Conservation (phyloP, 2,329 filamentous ascomycete species). For the Dryadomyces quercus-mongolicae region DNA sequence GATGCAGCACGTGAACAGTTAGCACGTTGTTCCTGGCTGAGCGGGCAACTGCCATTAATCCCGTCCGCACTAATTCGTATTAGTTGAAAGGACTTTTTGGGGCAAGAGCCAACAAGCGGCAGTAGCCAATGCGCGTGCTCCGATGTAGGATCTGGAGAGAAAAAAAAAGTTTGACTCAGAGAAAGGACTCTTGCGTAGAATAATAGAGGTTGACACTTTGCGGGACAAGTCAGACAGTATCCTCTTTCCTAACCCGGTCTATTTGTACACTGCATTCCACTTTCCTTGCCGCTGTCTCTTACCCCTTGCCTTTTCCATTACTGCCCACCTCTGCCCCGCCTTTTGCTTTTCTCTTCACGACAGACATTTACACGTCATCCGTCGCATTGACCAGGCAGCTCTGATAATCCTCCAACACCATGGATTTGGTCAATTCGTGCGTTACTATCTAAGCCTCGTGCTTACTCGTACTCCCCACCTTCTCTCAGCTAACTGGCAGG, state of each 20-base stretch:
- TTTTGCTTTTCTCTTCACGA: no score
- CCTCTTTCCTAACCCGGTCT: neutral
- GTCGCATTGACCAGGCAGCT: neutral
- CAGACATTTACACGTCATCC: neutral
- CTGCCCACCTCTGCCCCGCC: neutral
- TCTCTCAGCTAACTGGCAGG: slow-evolving; percentile 19
- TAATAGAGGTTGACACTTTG: neutral
- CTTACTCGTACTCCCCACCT: neutral
- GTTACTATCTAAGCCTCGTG: slow-evolving; percentile 16
- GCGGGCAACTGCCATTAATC: neutral
- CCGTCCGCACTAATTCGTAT: neutral
- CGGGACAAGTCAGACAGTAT: neutral
- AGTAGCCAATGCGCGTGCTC: slow-evolving; percentile 10
- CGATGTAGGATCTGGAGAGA: slow-evolving; percentile 10
- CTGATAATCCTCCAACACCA: slow-evolving; percentile 13
- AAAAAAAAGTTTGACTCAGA: slow-evolving; percentile 2
- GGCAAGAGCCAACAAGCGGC: slow-evolving; percentile 6
- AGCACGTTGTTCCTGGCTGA: neutral
- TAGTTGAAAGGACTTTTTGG: neutral
- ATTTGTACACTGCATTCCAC: neutral
- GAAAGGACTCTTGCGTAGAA: neutral
- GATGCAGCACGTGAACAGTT: neutral
- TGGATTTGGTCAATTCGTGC: slow-evolving; percentile 44
- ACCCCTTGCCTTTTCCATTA: neutral
- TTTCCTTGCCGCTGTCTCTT: neutral